Evolutionary conservation across 306 rosid species (phyloP).

Genomic region (Quercus variabilis): DNA sequence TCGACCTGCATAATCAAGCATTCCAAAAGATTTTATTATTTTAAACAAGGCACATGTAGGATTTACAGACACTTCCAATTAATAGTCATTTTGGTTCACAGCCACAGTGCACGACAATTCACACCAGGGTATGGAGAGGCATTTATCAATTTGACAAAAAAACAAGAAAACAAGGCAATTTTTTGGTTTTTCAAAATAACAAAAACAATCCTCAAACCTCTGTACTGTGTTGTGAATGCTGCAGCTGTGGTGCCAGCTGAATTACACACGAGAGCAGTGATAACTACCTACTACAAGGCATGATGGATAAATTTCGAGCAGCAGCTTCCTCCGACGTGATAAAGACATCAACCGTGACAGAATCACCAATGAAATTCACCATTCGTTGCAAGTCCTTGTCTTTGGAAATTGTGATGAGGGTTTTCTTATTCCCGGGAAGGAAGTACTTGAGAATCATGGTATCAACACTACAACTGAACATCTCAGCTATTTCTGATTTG

Average conservation of each 20-base stretch:
- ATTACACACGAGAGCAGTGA: background rate
- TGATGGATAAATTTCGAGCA: constrained; percentile 60
- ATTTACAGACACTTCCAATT: background rate
- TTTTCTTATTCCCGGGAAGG: constrained; percentile 88
- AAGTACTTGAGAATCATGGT: constrained; percentile 78
- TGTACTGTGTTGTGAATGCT: constrained; percentile 16
- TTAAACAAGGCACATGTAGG: constrained; percentile 12
- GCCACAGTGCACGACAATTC: constrained; percentile 4
- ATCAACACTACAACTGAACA: constrained; percentile 54
- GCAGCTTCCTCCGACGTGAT: constrained; percentile 65
- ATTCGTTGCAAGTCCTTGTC: constrained; percentile 96
- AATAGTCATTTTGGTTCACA: constrained; percentile 11
- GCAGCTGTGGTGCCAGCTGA: constrained; percentile 11
- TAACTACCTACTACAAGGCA: constrained; percentile 91
- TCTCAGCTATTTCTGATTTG: constrained; percentile 78
- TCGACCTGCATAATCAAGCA: constrained; percentile 60
- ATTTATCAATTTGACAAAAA: background rate
- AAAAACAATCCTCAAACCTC: background rate
- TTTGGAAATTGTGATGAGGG: constrained; percentile 82
- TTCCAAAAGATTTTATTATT: constrained; percentile 10
- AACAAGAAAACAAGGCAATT: background rate
- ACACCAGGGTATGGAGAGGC: constrained; percentile 5
- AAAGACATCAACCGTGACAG: constrained; percentile 67
- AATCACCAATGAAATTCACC: constrained; percentile 75
- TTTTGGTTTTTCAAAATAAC: background rate